Base-by-base conservation (phyloP, 306 rosid species). In the Rosa multiflora region DNA sequence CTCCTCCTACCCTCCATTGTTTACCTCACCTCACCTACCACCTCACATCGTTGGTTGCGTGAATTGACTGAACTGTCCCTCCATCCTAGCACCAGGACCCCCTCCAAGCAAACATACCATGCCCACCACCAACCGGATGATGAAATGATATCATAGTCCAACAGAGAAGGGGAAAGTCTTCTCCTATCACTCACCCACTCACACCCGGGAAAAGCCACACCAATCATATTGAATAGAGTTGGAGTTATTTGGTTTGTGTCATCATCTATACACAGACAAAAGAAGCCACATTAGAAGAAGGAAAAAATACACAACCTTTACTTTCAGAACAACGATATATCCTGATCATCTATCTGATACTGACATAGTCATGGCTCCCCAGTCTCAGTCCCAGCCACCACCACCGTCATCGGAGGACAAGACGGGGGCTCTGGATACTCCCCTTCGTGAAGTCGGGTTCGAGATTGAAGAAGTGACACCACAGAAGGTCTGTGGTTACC, bases 361-460 rank as follows among this genome's bases (percentile, higher is more conserved):
- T 9, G 32, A 23, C n/a, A 32, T 4, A 49, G 21, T 44, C 20
- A 35, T 76, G 79, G 72, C 79, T 29, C 32, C 61, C 32, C 35
- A 6, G 32, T 76, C 80, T 40, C 49, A n/a, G 40, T 43, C 56
- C 52, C 51, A 13, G 11, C 77, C 69, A 10, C 51, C 42, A 5
- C 35, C 56, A 14, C 7, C 21, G 75, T 48, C 78, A 48, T 5
- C 59, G 26, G n/a, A 71, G 3, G 53, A 70, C 9, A 90, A 87
- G 72, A 83, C 91, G 15, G 83, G 74, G 8, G 82, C 15, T 39
- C 40, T 95, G 75, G 98, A 92, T 79, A 52, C 67, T 29, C 89
- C 94, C 0, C 97, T 95, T 55, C 82, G 89, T 56, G 78, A 71
- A 20, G 74, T 88, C 11, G 99, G 99, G 1, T 95, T 95, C 67